These are phyloP conservation scores for Eucalyptus erythrocorys DNA, from an alignment of 345 rosid genomes.

Conservation along the genomic window DNA sequence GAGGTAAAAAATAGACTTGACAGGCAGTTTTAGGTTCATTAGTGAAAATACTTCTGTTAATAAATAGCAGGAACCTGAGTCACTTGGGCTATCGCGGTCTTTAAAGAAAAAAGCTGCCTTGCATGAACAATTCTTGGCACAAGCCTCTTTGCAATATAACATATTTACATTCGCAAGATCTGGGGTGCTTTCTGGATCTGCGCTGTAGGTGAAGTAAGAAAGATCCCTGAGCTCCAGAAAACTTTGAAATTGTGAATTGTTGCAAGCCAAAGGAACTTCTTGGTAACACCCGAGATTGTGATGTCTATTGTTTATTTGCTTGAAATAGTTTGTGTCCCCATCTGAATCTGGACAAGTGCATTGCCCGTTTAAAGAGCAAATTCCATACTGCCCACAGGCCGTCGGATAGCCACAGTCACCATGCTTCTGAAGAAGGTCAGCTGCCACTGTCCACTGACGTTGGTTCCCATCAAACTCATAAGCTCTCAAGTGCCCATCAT, in stretches of 20 bases:
- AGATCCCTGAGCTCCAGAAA: neutral
- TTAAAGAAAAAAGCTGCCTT: neutral
- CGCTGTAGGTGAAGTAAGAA: neutral
- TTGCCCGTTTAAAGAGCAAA: neutral
- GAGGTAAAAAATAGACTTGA: neutral
- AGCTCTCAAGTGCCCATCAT: slow-evolving; percentile 15
- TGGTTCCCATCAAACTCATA: neutral
- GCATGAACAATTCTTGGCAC: slow-evolving; percentile 14
- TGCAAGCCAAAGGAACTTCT: neutral
- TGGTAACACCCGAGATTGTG: neutral
- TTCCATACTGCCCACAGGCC: neutral
- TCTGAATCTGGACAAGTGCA: neutral
- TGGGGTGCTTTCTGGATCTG: neutral
- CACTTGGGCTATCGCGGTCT: neutral
- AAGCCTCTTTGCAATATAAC: neutral
- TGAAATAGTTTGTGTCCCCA: neutral
- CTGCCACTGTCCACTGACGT: neutral
- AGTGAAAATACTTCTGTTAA: neutral
- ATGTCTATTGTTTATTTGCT: neutral
- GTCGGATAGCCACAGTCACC: neutral
- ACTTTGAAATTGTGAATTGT: neutral
- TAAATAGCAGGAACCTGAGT: slow-evolving; percentile 1
- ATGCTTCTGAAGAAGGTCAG: neutral
- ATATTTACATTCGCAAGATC: neutral
- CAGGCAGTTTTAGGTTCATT: neutral